phyloP scores from a whole-genome alignment of 1,139 yeast genomes.

The Kluyveromyces sp. region DNA sequence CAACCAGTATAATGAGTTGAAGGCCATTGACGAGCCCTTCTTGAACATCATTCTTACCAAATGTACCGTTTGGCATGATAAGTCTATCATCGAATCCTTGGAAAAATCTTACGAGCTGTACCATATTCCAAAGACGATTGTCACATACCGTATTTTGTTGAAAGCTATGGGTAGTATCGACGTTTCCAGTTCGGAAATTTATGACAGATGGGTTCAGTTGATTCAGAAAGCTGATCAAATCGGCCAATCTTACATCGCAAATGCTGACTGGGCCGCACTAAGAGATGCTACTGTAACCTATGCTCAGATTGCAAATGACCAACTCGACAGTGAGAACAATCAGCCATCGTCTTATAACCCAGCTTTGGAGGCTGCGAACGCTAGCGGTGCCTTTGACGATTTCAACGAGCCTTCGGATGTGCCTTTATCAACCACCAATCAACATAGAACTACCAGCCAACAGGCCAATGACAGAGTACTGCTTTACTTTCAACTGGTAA shows the following conservation, averaged over 20 bases:
- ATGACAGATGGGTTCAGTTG: constrained; percentile 56
- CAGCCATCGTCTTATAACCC: constrained; percentile 18
- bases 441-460: background rate
- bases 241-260: constrained; percentile 57
- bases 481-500: constrained; percentile 53
- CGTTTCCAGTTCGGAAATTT: constrained; percentile 48
- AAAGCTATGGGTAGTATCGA: constrained; percentile 67
- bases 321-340: constrained; percentile 9
- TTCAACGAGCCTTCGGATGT: constrained; percentile 13
- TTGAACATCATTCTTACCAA: constrained; percentile 71
- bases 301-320: constrained; percentile 19
- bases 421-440: constrained; percentile 4
- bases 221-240: constrained; percentile 46
- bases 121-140: constrained; percentile 55
- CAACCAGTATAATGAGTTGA: constrained; percentile 47
- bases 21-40: constrained; percentile 65
- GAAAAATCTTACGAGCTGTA: constrained; percentile 55
- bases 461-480: constrained; percentile 38
- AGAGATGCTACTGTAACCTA: constrained; percentile 65
- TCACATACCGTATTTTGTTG: constrained; percentile 67
- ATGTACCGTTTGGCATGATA: constrained; percentile 61
- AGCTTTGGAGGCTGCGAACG: constrained; percentile 34
- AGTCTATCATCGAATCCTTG: constrained; percentile 56
- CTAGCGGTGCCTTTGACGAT: constrained; percentile 35
- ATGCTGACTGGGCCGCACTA: constrained; percentile 84